Conservation (phyloP, 108 stramenopile genomes). For the Fistulifera solaris region DNA sequence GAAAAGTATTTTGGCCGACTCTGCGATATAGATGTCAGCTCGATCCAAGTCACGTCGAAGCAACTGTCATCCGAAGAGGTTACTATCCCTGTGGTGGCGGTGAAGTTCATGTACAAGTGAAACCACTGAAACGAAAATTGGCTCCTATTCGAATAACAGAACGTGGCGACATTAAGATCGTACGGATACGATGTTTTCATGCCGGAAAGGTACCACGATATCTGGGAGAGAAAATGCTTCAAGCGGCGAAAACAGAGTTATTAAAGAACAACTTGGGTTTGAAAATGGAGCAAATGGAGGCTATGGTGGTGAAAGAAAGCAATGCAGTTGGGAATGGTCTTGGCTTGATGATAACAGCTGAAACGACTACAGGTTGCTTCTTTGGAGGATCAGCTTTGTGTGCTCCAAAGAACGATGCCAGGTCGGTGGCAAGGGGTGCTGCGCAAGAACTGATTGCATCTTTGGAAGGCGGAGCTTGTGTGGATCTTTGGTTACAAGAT, state of each 20-base stretch:
- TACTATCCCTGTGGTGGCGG: constrained; percentile 45
- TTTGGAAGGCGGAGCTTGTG: constrained; percentile 42
- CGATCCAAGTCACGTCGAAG: constrained; percentile 8
- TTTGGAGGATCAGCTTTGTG: constrained; percentile 40
- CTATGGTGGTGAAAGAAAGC: constrained; percentile 18
- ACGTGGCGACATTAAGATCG: constrained; percentile 17
- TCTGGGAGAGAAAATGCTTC: constrained; percentile 35
- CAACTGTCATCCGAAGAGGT: constrained; percentile 19
- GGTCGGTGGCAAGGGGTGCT: constrained; percentile 27
- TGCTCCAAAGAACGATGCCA: constrained; percentile 26
- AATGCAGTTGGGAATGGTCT: constrained; percentile 37
- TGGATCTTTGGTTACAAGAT: constrained; percentile 62
- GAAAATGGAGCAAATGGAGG: constrained; percentile 5
- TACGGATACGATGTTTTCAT: constrained; percentile 35
- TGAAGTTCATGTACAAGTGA: constrained; percentile 22
- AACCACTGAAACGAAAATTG: constrained; percentile 17
- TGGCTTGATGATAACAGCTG: constrained; percentile 47
- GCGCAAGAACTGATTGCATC: constrained; percentile 35
- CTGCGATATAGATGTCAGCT: constrained; percentile 8
- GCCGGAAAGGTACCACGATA: constrained; percentile 35
- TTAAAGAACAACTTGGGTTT: constrained; percentile 4
- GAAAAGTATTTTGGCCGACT: constrained; percentile 33
- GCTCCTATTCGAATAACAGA: constrained; percentile 37
- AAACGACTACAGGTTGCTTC: constrained; percentile 33
- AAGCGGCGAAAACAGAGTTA: constrained; percentile 21